A percentile compares a stretch with the other conserved stretches of the same genome.
phyloP scores from a whole-genome alignment of 805 yeast genomes.

The Metschnikowia borealis region DNA sequence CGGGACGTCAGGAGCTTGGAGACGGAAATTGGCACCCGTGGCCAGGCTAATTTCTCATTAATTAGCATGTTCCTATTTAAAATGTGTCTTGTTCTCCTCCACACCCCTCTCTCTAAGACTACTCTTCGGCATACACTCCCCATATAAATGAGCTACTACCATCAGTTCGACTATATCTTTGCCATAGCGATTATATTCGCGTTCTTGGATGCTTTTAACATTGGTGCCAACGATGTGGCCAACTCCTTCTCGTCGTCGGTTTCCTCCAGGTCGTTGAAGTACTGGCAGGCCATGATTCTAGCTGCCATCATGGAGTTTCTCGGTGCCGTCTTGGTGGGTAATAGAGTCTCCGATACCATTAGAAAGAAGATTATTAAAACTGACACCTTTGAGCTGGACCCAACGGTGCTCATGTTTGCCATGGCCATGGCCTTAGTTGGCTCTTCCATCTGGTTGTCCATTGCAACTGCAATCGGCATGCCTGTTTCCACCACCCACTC shows the following conservation, averaged over 20 bases:
- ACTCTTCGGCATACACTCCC: background rate
- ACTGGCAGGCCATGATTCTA: slow-evolving; percentile 72
- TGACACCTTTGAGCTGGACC: slow-evolving; percentile 45
- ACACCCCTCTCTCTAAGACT: background rate
- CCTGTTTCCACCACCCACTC: slow-evolving; percentile 84
- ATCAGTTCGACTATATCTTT: slow-evolving; percentile 64
- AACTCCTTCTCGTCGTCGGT: slow-evolving; percentile 77
- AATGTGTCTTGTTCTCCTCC: background rate
- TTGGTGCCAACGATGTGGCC: slow-evolving; percentile 80
- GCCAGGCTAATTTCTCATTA: background rate
- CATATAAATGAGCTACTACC: slow-evolving; percentile 33
- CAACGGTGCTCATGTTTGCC: slow-evolving; percentile 69
- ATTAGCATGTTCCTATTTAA: background rate
- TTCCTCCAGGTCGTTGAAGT: slow-evolving; percentile 62
- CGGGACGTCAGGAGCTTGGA: background rate
- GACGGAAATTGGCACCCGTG: background rate
- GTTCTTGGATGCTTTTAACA: slow-evolving; percentile 73
- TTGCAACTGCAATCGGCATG: slow-evolving; percentile 65
- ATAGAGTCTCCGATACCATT: slow-evolving; percentile 71
- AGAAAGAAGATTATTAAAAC: slow-evolving; percentile 60
- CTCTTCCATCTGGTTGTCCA: slow-evolving; percentile 63
- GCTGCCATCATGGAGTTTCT: slow-evolving; percentile 70
- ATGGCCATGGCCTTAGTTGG: slow-evolving; percentile 77
- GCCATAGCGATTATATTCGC: slow-evolving; percentile 70
- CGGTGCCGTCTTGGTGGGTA: slow-evolving; percentile 72